A percentile compares a stretch with the other conserved stretches of the same genome.
These are phyloP conservation scores for Biancaea sappan DNA, from an alignment of 306 rosid species.

Conservation along the genomic window DNA sequence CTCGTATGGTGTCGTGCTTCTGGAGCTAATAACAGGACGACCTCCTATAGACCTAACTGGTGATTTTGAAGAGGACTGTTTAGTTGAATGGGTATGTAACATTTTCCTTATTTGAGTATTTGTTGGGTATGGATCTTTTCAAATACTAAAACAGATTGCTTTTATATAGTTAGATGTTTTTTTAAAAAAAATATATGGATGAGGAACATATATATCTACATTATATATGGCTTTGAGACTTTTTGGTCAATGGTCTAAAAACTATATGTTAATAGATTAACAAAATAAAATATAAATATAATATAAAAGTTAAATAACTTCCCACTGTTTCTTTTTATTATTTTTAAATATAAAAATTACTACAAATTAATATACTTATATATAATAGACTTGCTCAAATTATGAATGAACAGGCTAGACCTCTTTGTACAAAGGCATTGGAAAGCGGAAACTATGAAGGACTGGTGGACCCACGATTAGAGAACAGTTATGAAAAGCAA, in stretches of 20 bases:
- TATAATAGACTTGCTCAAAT: background rate
- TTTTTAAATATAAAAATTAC: too few relatives aligned
- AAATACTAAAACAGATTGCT: background rate
- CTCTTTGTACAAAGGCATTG: conserved; percentile 54
- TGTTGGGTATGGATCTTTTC: background rate
- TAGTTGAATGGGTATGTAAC: conserved; percentile 78
- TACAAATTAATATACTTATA: too few relatives aligned
- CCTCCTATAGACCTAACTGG: conserved; percentile 50
- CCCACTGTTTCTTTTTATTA: too few relatives aligned
- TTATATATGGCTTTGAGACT: too few relatives aligned
- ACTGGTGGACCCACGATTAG: conserved; percentile 65
- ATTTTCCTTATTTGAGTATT: background rate
- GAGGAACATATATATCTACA: background rate
- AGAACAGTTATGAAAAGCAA: conserved; percentile 44
- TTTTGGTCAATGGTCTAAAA: too few relatives aligned
- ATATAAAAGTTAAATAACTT: too few relatives aligned
- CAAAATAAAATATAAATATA: too few relatives aligned
- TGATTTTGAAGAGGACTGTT: conserved; percentile 55
- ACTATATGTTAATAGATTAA: too few relatives aligned
- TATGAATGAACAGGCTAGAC: conserved; percentile 64
- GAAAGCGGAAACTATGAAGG: conserved; percentile 44
- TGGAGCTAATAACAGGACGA: conserved; percentile 72
- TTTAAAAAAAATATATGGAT: background rate
- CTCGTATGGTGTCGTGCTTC: conserved; percentile 76
- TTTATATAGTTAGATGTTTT: background rate